These are phyloP conservation scores for Bruguiera gymnorhiza DNA, from an alignment of 345 rosid species.

Conservation along the genomic window DNA sequence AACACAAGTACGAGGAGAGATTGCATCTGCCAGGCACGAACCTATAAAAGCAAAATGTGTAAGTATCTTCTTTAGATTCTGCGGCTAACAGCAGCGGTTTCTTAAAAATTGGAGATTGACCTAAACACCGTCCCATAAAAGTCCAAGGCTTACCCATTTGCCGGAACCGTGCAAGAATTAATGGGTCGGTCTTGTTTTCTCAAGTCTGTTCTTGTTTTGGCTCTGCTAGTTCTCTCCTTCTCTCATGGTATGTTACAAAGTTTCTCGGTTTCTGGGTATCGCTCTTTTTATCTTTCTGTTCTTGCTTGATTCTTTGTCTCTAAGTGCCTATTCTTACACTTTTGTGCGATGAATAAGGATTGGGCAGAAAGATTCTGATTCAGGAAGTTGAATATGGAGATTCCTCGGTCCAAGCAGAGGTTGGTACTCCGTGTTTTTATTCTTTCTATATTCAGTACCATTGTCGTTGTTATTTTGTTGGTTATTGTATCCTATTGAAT, in stretches of 20 bases:
- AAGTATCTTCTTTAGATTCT: conserved; percentile 28
- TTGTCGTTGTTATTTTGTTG: background rate
- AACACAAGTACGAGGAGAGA: background rate
- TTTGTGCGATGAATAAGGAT: conserved; percentile 24
- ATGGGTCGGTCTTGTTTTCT: conserved; percentile 35
- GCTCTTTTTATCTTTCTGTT: background rate
- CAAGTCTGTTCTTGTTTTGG: conserved; percentile 25
- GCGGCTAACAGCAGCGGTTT: conserved; percentile 19
- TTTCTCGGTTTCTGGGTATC: background rate
- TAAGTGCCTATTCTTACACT: background rate
- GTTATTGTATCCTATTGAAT: background rate
- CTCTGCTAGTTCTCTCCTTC: conserved; percentile 33
- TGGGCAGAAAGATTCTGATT: conserved; percentile 23
- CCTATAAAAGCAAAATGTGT: background rate
- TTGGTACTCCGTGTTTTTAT: conserved; percentile 3
- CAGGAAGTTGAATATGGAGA: conserved; percentile 26
- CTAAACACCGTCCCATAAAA: conserved; percentile 4
- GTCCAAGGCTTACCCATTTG: conserved; percentile 32
- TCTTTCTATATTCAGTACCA: background rate
- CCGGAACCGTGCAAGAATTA: conserved; percentile 17
- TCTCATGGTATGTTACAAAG: conserved; percentile 26
- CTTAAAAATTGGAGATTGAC: conserved; percentile 14
- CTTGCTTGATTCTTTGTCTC: background rate
- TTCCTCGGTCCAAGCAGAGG: conserved; percentile 27
- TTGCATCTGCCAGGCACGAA: background rate